phyloP scores from a whole-genome alignment of 116 monocot genomes.

The Zostera marina region DNA sequence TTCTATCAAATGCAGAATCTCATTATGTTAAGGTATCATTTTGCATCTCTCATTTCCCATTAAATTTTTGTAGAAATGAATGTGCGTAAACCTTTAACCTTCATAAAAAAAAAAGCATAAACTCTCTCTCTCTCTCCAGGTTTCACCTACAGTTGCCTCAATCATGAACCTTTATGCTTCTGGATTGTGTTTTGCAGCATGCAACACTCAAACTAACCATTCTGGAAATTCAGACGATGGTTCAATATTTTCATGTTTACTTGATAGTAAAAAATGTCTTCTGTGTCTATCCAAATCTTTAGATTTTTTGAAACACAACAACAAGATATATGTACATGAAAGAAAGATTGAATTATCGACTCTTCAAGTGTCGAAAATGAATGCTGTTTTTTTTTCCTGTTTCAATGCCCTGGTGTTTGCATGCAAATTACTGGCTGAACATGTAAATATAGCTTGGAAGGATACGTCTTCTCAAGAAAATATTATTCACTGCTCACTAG shows the following conservation, averaged over 20 bases:
- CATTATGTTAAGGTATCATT: conserved; percentile 32
- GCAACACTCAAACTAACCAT: background rate
- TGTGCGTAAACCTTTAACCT: too few species aligned
- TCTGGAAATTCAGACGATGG: conserved; percentile 8
- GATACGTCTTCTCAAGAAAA: conserved; percentile 13
- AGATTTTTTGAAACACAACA: background rate
- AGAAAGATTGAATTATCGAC: background rate
- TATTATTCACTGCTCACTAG: conserved; percentile 3
- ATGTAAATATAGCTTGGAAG: conserved; percentile 21
- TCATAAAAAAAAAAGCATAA: too few species aligned
- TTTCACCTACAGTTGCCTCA: conserved; percentile 31
- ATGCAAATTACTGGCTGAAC: conserved; percentile 27
- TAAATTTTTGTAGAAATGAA: background rate
- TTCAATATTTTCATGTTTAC: conserved; percentile 8
- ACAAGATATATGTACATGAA: background rate
- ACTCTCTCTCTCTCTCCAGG: conserved; percentile 16
- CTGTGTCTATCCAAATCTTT: background rate
- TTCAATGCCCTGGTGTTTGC: conserved; percentile 48
- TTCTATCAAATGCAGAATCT: conserved; percentile 20
- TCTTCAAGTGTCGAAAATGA: background rate
- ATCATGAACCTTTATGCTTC: conserved; percentile 43
- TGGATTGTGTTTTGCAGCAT: conserved; percentile 24
- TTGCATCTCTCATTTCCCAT: background rate
- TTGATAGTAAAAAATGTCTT: background rate
- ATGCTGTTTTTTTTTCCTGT: conserved; percentile 22